Base-by-base conservation (phyloP, 2,329 filamentous ascomycete genomes). In the Ramichloridium luteum region DNA sequence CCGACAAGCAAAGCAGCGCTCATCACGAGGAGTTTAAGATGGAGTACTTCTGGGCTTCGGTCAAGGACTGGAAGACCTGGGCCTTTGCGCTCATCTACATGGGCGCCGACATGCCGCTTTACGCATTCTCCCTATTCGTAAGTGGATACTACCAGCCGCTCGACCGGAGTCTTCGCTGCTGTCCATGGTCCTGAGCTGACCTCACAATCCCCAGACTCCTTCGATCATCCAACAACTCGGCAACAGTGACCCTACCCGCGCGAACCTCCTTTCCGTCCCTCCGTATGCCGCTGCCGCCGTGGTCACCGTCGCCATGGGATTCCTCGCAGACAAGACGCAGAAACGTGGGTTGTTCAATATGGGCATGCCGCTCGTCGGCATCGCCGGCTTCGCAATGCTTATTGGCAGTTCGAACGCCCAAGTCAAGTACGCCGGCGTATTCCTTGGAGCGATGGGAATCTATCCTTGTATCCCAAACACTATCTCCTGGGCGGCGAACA, bases 391-490 rank as follows among this genome's bases (percentile, higher is more conserved):
- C 51, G 53, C 66, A 20, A 85, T 93, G 77, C 66, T 93, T 3
- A 62, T 92, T 2, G 72, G 70, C 2, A 72, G 72, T 5, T 61
- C 67, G 3, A 62, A 64, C 6, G 64, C 85, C 0, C 67, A 65
- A 1, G 73, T 88, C 0, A 76, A 84, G 48, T 94, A 93, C 51
- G 80, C 76, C 0, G 86, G 80, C 0, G 80, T 74, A 0, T 93
- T 92, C 55, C 64, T 93, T 0, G 85, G 79, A 0, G 85, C 86
- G 0, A 63, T 88, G 35, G 85, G 86, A 1, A 93, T 93, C 45
- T 93, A 93, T 49, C 85, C 86, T 0, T 79, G 75, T 48, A 82
- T 93, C 35, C 62, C 83, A 6, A 90, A 93, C 52, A 92, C 83
- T 0, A 82, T 93, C 39, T 77, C 77, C 2, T 93, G 86, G 86